Evolutionary conservation across 2,329 filamentous ascomycete species (phyloP), one percentile per base, ranked within the genome.

Genomic region (Colletotrichum simmondsii): DNA sequence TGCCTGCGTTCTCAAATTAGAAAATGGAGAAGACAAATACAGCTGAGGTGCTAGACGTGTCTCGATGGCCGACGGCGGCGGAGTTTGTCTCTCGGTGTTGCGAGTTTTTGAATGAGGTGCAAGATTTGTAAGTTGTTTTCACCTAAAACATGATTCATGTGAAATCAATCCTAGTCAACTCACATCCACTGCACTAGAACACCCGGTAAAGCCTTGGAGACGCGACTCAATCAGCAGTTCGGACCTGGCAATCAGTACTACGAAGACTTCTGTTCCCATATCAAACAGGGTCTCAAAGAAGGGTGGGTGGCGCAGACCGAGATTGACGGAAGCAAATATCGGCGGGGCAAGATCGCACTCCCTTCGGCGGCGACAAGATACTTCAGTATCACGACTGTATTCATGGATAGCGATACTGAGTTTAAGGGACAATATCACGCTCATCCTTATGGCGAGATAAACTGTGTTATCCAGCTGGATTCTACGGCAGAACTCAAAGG

Each of bases 341-440:
- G 85, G 1, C 83, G 85, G 6, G 81, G 81, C 10, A 86, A 85
- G 68, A 84, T 90, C 71, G 78, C 82, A 53, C 74, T 84, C 5
- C 89, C 88, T 1, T 82, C 79, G 2, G 79, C 82, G 10, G 81
- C 83, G 46, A 90, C 85, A 32, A 82, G 84, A 26, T 90, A 82
- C 78, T 87, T 89, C 77, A 87, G 85, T 75, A 89, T 90, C 76
- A 90, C 88, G 2, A 86, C 87, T 1, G 88, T 90, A 22, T 90
- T 88, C 76, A 89, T 90, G 84, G 83, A 88, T n/a, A 85, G 83
- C 35, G 70, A 84, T 37, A 83, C 85, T 6, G 83, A 81, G n/a
- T 89, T 86, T 76, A 53, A 16, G 7, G 68, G 71, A n/a, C 87
- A 90, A 77, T 89, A 90, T 76, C 87, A 89, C 74, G 79, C 80